Conservation (phyloP, 441 rosid genomes). For the Adansonia grandidieri region DNA sequence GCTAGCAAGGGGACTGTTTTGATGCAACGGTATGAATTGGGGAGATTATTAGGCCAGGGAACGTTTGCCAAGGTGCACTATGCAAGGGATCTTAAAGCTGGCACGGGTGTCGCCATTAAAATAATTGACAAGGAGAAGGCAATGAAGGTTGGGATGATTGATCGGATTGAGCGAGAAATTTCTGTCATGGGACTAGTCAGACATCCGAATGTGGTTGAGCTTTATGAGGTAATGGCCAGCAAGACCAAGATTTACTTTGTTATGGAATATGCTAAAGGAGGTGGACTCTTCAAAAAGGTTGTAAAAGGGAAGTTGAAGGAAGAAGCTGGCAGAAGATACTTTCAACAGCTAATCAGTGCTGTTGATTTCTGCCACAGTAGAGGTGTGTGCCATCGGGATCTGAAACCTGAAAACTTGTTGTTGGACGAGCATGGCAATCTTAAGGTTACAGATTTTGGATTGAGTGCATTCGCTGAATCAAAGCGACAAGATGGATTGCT, state of each 20-base stretch:
- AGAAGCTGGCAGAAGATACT: conserved; percentile 58
- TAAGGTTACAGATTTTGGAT: conserved; percentile 84
- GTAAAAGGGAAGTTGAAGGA: conserved; percentile 73
- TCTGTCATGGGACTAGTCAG: conserved; percentile 69
- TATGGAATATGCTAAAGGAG: conserved; percentile 79
- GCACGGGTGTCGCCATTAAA: conserved; percentile 73
- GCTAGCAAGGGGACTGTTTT: conserved; percentile 61
- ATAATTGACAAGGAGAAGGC: conserved; percentile 73
- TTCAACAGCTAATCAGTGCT: conserved; percentile 80
- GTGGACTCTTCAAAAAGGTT: conserved; percentile 80
- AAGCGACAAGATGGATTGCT: conserved; percentile 81
- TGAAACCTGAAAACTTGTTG: conserved; percentile 83
- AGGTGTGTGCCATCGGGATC: conserved; percentile 81
- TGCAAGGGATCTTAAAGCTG: conserved; percentile 60
- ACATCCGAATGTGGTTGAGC: conserved; percentile 82
- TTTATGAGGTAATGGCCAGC: conserved; percentile 88
- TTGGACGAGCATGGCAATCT: conserved; percentile 75
- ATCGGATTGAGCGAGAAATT: conserved; percentile 84
- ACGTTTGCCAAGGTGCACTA: conserved; percentile 81
- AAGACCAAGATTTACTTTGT: conserved; percentile 87
- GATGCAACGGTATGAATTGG: conserved; percentile 77
- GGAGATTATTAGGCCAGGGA: conserved; percentile 79
- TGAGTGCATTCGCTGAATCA: conserved; percentile 72
- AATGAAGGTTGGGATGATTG: conserved; percentile 67
- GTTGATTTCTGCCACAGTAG: conserved; percentile 86